A percentile compares a stretch with the other conserved stretches of the same genome.
phyloP scores from a whole-genome alignment of 441 rosid genomes.

The Dalechampia spathulata region DNA sequence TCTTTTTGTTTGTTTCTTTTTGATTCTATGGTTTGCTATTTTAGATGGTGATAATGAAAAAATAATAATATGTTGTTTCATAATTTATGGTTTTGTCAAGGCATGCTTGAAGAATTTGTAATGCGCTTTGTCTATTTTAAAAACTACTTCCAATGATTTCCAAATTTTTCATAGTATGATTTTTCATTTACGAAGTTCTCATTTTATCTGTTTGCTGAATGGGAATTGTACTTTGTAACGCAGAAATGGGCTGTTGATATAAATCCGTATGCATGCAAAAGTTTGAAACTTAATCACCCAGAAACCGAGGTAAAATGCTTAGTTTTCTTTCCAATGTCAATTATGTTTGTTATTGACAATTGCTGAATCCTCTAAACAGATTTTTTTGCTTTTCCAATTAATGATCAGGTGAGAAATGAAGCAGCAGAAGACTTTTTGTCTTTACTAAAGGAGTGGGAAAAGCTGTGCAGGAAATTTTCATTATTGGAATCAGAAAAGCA shows the following conservation, averaged over 20 bases:
- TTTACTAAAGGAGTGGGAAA: slow-evolving; percentile 13
- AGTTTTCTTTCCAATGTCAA: no score
- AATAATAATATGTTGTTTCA: no score
- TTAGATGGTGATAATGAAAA: no score
- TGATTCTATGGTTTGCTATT: no score
- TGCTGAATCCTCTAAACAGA: neutral
- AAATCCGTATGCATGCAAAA: slow-evolving; percentile 8
- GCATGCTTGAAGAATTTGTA: no score
- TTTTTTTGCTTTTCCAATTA: neutral
- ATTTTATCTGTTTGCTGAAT: neutral
- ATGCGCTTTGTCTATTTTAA: no score
- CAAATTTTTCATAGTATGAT: no score
- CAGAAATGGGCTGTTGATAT: slow-evolving; percentile 15
- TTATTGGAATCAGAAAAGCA: neutral
- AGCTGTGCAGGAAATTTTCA: slow-evolving; percentile 1
- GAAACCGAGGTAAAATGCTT: slow-evolving; percentile 8
- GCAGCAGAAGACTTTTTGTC: slow-evolving; percentile 8
- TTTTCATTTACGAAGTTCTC: neutral
- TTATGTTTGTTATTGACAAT: no score
- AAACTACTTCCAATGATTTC: no score
- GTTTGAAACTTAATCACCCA: slow-evolving; percentile 12
- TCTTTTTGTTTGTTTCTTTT: no score
- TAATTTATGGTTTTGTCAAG: no score
- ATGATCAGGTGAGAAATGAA: slow-evolving; percentile 12
- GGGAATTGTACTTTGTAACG: neutral